These are phyloP conservation scores for Boletus subparvulus DNA, from an alignment of 768 basidiomycete genomes.

Conservation along the genomic window DNA sequence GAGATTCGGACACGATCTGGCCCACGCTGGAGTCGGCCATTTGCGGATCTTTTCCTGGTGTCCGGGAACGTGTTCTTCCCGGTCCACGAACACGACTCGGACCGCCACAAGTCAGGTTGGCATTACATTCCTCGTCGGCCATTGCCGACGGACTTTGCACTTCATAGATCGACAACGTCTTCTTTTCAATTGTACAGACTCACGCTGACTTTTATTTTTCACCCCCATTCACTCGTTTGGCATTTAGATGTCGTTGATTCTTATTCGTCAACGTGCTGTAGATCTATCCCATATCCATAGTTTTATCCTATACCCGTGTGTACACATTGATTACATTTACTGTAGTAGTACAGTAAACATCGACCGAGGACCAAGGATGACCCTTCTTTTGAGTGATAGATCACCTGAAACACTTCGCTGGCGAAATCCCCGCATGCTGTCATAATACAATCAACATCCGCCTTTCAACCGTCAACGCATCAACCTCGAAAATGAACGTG, in stretches of 20 bases:
- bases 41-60: constrained; percentile 49
- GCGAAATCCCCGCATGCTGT: not conserved
- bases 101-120: constrained; percentile 17
- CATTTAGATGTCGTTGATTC: constrained; percentile 9
- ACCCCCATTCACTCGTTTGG: constrained; percentile 11
- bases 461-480: not conserved
- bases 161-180: constrained; percentile 7
- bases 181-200: not conserved
- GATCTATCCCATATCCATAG: constrained; percentile 12
- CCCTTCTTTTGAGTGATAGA: not conserved
- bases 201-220: not conserved
- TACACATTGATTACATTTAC: constrained; percentile 6
- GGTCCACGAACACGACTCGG: constrained; percentile 16
- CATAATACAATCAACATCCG: not conserved
- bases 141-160: constrained; percentile 10
- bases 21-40: constrained; percentile 68
- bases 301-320: constrained; percentile 9
- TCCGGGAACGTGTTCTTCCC: constrained; percentile 47
- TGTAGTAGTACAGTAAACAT: constrained; percentile 10
- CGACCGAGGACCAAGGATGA: not conserved
- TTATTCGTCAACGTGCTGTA: constrained; percentile 22
- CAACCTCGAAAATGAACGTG: not conserved
- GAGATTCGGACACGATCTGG: constrained; percentile 80
- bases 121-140: constrained; percentile 7
- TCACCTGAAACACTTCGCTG: not conserved